These are phyloP conservation scores for Infundibulicybe gibba DNA, from an alignment of 768 basidiomycete genomes.

Conservation along the genomic window DNA sequence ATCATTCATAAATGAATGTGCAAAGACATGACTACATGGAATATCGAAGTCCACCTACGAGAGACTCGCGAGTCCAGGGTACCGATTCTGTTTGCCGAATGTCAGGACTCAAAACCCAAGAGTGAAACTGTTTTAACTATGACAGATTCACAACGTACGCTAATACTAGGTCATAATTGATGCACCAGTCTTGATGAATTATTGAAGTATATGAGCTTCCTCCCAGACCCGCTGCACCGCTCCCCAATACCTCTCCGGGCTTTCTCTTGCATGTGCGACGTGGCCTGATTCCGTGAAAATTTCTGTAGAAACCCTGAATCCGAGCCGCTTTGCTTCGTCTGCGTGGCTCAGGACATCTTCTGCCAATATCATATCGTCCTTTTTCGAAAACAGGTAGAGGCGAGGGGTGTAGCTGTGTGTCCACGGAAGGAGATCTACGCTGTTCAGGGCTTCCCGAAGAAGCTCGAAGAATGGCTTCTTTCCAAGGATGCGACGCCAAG, in stretches of 20 bases:
- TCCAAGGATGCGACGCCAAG: constrained; percentile 19
- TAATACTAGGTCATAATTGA: too few species aligned
- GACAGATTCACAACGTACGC: too few species aligned
- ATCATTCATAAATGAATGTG: too few species aligned
- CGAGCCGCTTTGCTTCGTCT: constrained; percentile 20
- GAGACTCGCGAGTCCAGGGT: too few species aligned
- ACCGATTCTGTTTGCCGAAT: too few species aligned
- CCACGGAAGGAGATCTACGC: constrained; percentile 34
- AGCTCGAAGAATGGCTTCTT: constrained; percentile 14
- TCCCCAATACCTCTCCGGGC: constrained; percentile 43
- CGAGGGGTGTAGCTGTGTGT: constrained; percentile 31
- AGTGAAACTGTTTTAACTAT: too few species aligned
- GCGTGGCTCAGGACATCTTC: constrained; percentile 34
- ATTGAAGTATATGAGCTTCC: constrained; percentile 13
- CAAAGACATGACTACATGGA: too few species aligned
- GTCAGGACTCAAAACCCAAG: too few species aligned
- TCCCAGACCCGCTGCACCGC: constrained; percentile 34
- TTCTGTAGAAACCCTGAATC: constrained; percentile 26
- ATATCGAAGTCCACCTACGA: too few species aligned
- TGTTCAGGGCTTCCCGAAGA: constrained; percentile 24
- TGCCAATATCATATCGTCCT: constrained; percentile 34
- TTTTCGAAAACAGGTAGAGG: constrained; percentile 42
- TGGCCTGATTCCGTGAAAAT: constrained; percentile 39
- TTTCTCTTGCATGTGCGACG: constrained; percentile 39
- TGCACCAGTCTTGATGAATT: too few species aligned